Conservation (phyloP, 352 stramenopile species). For the Phytophthora podocarpi region DNA sequence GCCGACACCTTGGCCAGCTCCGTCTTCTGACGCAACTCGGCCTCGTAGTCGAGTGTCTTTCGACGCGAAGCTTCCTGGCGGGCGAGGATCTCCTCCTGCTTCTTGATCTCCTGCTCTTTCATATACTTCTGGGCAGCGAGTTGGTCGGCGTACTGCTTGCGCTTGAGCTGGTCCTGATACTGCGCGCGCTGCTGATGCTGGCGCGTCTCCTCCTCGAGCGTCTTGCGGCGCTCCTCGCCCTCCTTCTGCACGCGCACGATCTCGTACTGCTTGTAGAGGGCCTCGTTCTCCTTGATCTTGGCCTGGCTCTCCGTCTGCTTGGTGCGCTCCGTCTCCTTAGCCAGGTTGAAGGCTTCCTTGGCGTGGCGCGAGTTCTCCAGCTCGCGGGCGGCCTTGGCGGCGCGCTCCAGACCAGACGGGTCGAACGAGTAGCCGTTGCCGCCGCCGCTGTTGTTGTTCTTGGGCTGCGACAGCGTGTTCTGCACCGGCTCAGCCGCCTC, state of each 20-base stretch:
- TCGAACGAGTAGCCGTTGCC: conserved; percentile 93
- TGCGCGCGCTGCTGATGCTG: conserved; percentile 96
- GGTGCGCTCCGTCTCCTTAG: conserved; percentile 95
- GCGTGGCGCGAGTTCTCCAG: conserved; percentile 95
- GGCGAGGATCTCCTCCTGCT: conserved; percentile 97
- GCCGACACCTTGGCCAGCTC: conserved; percentile 96
- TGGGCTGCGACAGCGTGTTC: conserved; percentile 45
- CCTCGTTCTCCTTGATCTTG: conserved; percentile 92
- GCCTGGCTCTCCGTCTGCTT: conserved; percentile 94
- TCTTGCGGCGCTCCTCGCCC: conserved; percentile 96
- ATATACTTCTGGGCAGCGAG: conserved; percentile 95
- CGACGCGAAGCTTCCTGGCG: conserved; percentile 96
- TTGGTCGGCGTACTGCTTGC: conserved; percentile 98
- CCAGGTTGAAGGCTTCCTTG: conserved; percentile 94
- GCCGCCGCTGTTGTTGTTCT: conserved; percentile 24
- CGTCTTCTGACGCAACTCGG: conserved; percentile 93
- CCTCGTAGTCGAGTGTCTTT: conserved; percentile 98
- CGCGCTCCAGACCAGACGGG: conserved; percentile 95
- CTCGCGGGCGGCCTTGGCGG: conserved; percentile 97
- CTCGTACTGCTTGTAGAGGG: conserved; percentile 93
- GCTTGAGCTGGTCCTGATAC: conserved; percentile 99
- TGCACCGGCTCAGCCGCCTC: conserved; percentile 29
- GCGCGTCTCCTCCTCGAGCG: conserved; percentile 96
- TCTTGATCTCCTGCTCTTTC: conserved; percentile 97
- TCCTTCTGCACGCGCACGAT: conserved; percentile 96